Evolutionary conservation across 2,329 filamentous ascomycete genomes (phyloP).

Genomic region (Exophiala bonariae): DNA sequence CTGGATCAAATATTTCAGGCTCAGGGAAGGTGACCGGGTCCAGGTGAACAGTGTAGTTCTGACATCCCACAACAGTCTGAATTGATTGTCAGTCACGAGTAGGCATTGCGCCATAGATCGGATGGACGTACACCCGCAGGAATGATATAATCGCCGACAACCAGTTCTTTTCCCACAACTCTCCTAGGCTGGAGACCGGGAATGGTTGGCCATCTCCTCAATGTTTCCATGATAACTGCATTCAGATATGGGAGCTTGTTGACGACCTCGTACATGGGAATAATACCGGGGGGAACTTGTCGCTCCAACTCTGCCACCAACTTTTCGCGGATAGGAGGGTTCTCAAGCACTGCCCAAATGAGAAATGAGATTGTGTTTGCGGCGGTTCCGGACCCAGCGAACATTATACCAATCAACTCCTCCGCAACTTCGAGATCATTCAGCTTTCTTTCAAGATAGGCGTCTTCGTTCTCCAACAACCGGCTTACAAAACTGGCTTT

Average conservation of each 20-base stretch:
- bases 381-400: not conserved
- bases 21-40: slow-evolving; percentile 38
- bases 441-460: not conserved
- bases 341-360: not conserved
- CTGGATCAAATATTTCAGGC: slow-evolving; percentile 35
- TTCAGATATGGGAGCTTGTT: not conserved
- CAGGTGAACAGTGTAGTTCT: slow-evolving; percentile 30
- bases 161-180: too few relatives aligned
- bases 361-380: not conserved
- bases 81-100: too few relatives aligned
- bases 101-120: too few relatives aligned
- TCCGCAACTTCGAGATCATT: not conserved
- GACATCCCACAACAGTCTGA: not conserved
- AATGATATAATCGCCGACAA: too few relatives aligned
- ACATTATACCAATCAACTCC: not conserved
- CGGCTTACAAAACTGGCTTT: not conserved
- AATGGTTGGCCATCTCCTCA: not conserved
- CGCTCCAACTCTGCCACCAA: not conserved
- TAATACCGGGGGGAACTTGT: not conserved
- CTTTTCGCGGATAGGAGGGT: not conserved
- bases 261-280: not conserved
- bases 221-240: not conserved
- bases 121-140: too few relatives aligned
- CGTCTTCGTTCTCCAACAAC: not conserved
- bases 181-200: not conserved